phyloP scores from a whole-genome alignment of 2,329 filamentous ascomycete genomes.

The Penicillium janthinellum region DNA sequence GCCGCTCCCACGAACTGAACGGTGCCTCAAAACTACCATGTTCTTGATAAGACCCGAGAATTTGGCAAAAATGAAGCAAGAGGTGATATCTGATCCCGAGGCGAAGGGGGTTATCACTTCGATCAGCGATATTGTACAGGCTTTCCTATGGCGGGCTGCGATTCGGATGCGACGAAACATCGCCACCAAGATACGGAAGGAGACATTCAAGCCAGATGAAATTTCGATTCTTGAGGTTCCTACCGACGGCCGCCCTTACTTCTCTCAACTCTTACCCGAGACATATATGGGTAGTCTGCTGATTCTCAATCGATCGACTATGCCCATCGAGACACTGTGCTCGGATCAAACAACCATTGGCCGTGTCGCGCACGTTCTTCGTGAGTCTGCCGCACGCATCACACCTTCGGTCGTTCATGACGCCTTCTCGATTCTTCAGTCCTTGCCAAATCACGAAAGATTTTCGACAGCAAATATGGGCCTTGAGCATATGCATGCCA shows the following conservation, averaged over 20 bases:
- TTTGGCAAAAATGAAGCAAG: conserved; percentile 12
- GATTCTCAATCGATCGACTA: conserved; percentile 11
- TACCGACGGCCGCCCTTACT: conserved; percentile 9
- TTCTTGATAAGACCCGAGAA: conserved; percentile 6
- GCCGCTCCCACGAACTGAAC: conserved; percentile 10
- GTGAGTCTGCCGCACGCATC: conserved; percentile 10
- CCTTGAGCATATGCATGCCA: conserved; percentile 13
- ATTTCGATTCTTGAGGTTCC: conserved; percentile 9
- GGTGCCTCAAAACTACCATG: conserved; percentile 6
- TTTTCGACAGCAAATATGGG: conserved; percentile 12
- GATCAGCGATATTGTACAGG: conserved; percentile 8
- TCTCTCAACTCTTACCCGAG: conserved; percentile 5
- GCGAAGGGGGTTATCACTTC: conserved; percentile 7
- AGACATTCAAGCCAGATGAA: conserved; percentile 5
- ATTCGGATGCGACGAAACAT: conserved; percentile 1
- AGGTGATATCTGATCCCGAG: conserved; percentile 9
- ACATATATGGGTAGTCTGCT: conserved; percentile 11
- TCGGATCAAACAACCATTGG: conserved; percentile 9
- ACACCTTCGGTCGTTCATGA: conserved; percentile 10
- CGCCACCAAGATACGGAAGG: background rate
- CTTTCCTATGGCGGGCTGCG: conserved; percentile 8
- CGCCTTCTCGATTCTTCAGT: conserved; percentile 11
- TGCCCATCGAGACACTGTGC: conserved; percentile 12
- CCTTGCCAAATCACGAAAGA: conserved; percentile 7
- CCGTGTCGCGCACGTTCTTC: conserved; percentile 7